phyloP scores from a whole-genome alignment of 2,329 filamentous ascomycete species.

The Beauveria varroae region DNA sequence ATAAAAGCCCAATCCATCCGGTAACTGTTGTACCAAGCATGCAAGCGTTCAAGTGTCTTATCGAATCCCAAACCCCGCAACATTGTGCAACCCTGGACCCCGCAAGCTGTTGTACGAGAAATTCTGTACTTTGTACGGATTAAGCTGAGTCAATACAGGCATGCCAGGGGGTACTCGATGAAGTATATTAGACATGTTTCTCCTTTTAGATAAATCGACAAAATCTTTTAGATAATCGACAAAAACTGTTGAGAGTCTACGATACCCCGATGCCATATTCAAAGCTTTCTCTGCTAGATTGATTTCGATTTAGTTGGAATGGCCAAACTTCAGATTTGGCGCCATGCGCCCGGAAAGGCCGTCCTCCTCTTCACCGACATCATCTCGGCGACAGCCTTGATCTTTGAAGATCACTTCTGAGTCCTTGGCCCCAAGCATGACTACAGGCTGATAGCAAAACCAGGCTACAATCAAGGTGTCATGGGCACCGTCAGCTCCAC shows the following conservation, averaged over 20 bases:
- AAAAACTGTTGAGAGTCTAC: too few species aligned
- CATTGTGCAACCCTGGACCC: not conserved
- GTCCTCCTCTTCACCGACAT: conserved; percentile 17
- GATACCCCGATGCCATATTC: too few species aligned
- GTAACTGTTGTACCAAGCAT: not conserved
- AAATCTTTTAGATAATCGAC: too few species aligned
- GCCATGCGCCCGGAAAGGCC: conserved; percentile 17
- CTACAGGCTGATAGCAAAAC: not conserved
- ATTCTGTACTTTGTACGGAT: not conserved
- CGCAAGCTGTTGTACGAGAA: not conserved
- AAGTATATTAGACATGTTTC: not conserved
- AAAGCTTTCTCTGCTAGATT: too few species aligned
- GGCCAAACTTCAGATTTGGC: conserved; percentile 15
- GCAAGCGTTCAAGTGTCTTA: not conserved
- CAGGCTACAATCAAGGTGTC: conserved; percentile 48
- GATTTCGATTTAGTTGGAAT: not conserved
- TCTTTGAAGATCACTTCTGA: conserved; percentile 16
- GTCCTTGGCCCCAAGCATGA: not conserved
- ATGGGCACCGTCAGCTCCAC: conserved; percentile 42
- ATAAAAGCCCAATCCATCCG: too few species aligned
- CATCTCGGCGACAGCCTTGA: conserved; percentile 17
- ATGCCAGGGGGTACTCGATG: not conserved
- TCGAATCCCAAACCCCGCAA: not conserved
- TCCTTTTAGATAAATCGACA: not conserved
- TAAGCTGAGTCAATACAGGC: too few species aligned